These are phyloP conservation scores for Colletotrichum agaves DNA, from an alignment of 2,329 filamentous ascomycete species.

Conservation along the genomic window DNA sequence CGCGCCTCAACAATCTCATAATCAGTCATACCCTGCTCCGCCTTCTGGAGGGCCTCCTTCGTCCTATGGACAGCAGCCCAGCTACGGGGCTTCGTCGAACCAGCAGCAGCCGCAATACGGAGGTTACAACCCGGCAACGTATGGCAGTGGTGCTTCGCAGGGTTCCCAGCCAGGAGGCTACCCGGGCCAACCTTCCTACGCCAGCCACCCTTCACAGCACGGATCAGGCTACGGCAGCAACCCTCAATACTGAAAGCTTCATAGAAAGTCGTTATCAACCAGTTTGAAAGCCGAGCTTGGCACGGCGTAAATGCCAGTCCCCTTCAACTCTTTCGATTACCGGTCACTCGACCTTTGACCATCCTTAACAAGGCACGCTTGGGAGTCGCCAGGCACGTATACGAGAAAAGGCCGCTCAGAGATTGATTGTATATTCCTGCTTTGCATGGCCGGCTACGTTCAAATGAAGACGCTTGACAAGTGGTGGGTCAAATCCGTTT, in stretches of 20 bases:
- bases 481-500: neutral
- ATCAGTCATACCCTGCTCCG: conserved; percentile 40
- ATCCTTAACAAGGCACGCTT: neutral
- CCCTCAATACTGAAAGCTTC: conserved; percentile 30
- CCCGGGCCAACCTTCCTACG: conserved; percentile 43
- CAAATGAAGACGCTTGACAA: neutral
- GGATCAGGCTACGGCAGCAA: conserved; percentile 28
- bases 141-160: conserved; percentile 42
- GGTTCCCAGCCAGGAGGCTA: conserved; percentile 47
- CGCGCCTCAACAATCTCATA: conserved; percentile 35
- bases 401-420: neutral
- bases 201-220: conserved; percentile 38
- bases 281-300: neutral
- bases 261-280: neutral
- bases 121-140: conserved; percentile 47
- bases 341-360: neutral
- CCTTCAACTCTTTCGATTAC: neutral
- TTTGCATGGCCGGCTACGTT: conserved; percentile 8
- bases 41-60: conserved; percentile 30
- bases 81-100: conserved; percentile 37
- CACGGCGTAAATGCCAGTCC: neutral
- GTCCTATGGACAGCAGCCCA: conserved; percentile 35
- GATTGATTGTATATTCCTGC: conserved; percentile 2
- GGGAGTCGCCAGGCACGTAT: neutral
- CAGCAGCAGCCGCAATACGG: conserved; percentile 36